Evolutionary conservation across 2,329 filamentous ascomycete genomes (phyloP), one percentile per base, ranked within the genome.

Genomic region (Ascochyta viciae-villosae): DNA sequence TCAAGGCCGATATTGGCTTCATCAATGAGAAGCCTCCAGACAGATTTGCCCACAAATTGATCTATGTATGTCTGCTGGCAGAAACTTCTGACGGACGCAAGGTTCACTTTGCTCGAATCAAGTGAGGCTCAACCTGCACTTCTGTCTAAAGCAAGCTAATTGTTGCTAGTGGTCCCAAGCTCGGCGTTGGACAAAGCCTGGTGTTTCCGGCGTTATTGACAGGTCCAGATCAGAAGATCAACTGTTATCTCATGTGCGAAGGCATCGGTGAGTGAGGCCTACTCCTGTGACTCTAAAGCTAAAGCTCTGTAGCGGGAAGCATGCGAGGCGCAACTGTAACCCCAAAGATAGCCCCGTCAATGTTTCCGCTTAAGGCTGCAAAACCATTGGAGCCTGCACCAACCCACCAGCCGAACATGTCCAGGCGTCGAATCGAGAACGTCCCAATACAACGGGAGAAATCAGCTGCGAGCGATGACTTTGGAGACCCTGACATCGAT

Each of bases 171-270:
- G 85, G 90, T 6, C 85, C 78, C 58, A 89, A 86, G 58, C 73
- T 96, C 8, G 80, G 83, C n/a, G 81, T 80, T 5, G 83, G 82
- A 0, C 84, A 88, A 23, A 83, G 87, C 9, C 70, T 92, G 2
- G 74, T 80, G 0, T 88, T 89, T 60, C 83, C 76, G 19, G 83
- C 87, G 1, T 77, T 83, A 0, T 71, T 92, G 19, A 82, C 74
- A 1, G 77, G 77, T 4, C 71, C 79, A 0, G 82, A 84, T 16
- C 84, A 89, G 53, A 77, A 81, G 3, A 83, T 95, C 31, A 82
- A 82, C 23, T 91, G 87, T 57, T 86, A 88, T 68, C 81, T 93
- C 44, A 90, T 91, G 73, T 98, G 93, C 62, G 94, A 97, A 76
- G 88, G 92, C 39, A 89, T 98, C 65, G 91, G 84, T 85, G 72